Evolutionary conservation across 768 basidiomycete genomes (phyloP), one percentile per base, ranked within the genome.

Genomic region (Coprinopsis cinerea): DNA sequence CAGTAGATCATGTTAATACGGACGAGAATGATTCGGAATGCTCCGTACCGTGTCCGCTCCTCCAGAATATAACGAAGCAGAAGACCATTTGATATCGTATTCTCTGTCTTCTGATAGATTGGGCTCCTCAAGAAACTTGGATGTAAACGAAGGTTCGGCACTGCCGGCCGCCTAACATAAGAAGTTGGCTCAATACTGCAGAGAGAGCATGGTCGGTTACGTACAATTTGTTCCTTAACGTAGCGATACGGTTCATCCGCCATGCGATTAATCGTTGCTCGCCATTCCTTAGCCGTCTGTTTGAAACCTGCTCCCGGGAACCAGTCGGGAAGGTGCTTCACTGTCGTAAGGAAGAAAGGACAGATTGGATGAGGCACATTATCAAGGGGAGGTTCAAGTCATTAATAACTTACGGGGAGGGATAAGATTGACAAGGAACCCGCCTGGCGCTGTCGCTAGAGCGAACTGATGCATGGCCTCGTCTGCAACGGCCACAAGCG

Each of bases 291-390:
- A 0, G 78, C 80, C 20, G 63, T 72, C 40, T 57, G 53, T 57
- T 81, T 72, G 67, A 82, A 82, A 0, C 64, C 64, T 9, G 76
- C 75, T 4, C 81, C 81, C 3, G 81, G 81, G 53, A 81, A 71
- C 81, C 81, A 82, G n/a, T 67, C 62, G 15, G 78, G 77, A 35
- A 78, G 44, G 47, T 75, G 59, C 30, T 66, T 65, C 47, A 79
- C 78, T 81, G n/a, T n/a, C n/a, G n/a, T n/a, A n/a, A n/a, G n/a
- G n/a, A n/a, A n/a, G 40, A 26, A 27, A n/a, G 11, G 5, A 4
- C 25, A 43, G n/a, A 27, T 9, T 10, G 26, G 44, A 30, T 22
- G 14, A 2, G n/a, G n/a, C 35, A 11, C 32, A 44, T 17, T 30
- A 3, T 30, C n/a, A 32, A 14, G 13, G 7, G 30, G 30, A 7